Conservation (phyloP, 306 rosid genomes). For the Vigna hirtella region DNA sequence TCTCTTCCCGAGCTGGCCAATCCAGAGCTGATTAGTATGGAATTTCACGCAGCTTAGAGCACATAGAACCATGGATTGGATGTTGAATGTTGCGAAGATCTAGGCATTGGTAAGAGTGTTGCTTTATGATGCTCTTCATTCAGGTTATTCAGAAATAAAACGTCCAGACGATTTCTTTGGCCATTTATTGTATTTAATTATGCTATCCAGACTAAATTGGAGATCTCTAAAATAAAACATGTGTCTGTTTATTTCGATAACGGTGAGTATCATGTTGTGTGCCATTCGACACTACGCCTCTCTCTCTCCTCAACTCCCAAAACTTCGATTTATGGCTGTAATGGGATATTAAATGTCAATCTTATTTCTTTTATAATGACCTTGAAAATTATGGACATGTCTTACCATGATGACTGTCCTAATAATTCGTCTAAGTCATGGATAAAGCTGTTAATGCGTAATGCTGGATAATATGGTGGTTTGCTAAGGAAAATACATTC, state of each 20-base stretch:
- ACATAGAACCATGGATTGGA: conserved; percentile 25
- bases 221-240: conserved; percentile 33
- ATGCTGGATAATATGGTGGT: not conserved
- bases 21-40: conserved; percentile 69
- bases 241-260: conserved; percentile 21
- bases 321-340: not conserved
- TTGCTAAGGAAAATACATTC: not conserved
- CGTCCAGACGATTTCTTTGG: conserved; percentile 39
- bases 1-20: conserved; percentile 82
- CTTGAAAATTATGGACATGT: conserved; percentile 9
- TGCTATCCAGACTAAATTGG: conserved; percentile 44
- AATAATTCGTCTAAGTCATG: conserved; percentile 8
- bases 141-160: conserved; percentile 53
- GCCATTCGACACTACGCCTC: not conserved
- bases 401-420: not conserved
- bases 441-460: not conserved
- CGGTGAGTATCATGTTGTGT: conserved; percentile 15
- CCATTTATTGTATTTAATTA: conserved; percentile 25
- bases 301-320: not conserved
- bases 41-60: conserved; percentile 10
- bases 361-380: not conserved
- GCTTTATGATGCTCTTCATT: conserved; percentile 36
- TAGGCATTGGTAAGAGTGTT: conserved; percentile 20
- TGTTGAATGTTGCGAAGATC: conserved; percentile 29
- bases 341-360: not conserved